These are phyloP conservation scores for Cystofilobasidium capitatum DNA, from an alignment of 768 basidiomycete species.

Conservation along the genomic window DNA sequence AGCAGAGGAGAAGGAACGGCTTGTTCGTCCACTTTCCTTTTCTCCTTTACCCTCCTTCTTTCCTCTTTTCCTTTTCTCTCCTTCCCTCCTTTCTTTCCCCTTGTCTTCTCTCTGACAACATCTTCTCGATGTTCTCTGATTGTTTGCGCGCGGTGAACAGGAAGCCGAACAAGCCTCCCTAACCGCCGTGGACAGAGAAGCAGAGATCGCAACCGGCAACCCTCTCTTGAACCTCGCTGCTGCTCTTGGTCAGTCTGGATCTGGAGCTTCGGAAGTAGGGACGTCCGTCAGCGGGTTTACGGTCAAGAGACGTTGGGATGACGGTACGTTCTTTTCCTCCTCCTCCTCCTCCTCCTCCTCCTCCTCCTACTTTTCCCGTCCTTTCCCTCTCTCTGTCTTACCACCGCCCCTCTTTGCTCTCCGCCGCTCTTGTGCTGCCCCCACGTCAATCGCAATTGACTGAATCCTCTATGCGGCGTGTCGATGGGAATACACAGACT, in stretches of 20 bases:
- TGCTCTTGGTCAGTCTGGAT: slow-evolving; percentile 64
- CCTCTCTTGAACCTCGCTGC: slow-evolving; percentile 84
- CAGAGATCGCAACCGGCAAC: slow-evolving; percentile 75
- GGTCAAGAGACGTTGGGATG: slow-evolving; percentile 91
- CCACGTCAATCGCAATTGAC: neutral
- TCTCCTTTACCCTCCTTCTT: neutral
- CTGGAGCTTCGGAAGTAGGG: slow-evolving; percentile 51
- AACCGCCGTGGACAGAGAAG: slow-evolving; percentile 50
- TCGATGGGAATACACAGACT: slow-evolving; percentile 48
- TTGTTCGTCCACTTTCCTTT: neutral
- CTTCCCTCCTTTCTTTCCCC: neutral
- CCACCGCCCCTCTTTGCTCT: neutral
- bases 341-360: neutral
- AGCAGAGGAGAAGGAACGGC: slow-evolving; percentile 71
- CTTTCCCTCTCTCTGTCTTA: slow-evolving; percentile 25
- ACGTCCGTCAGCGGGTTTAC: slow-evolving; percentile 60
- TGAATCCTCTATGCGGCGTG: slow-evolving; percentile 26
- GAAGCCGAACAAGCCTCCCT: neutral
- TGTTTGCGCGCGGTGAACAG: neutral
- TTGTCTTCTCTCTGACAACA: neutral
- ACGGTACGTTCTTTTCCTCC: slow-evolving; percentile 50
- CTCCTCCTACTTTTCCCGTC: too few species aligned
- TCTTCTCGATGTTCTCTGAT: neutral
- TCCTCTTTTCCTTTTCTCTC: neutral
- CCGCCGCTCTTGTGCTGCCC: neutral